Evolutionary conservation across 2,329 filamentous ascomycete species (phyloP).

Genomic region (Cladosporium sp.): DNA sequence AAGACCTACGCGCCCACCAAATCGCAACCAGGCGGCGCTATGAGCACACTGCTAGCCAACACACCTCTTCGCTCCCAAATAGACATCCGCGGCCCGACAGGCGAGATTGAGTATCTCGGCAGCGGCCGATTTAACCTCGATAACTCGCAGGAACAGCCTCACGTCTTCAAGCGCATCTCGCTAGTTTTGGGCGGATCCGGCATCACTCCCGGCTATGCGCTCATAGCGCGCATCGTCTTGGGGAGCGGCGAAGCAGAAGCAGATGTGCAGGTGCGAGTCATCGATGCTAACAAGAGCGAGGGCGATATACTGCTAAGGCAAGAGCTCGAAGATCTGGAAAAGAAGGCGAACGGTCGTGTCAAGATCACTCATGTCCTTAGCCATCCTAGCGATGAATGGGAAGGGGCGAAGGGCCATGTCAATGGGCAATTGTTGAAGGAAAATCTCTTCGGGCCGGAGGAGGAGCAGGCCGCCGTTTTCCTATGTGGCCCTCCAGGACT

Average conservation of each 20-base stretch:
- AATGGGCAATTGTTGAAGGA: constrained; percentile 39
- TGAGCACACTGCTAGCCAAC: constrained; percentile 51
- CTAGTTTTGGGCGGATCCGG: constrained; percentile 50
- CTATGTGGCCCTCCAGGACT: constrained; percentile 49
- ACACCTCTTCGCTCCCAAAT: constrained; percentile 47
- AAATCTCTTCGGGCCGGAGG: constrained; percentile 39
- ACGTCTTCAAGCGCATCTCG: constrained; percentile 42
- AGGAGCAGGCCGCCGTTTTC: constrained; percentile 40
- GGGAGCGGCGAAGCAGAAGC: constrained; percentile 16
- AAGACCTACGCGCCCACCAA: constrained; percentile 51
- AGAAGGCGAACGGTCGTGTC: constrained; percentile 37
- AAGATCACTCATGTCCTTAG: constrained; percentile 47
- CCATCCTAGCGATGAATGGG: constrained; percentile 42
- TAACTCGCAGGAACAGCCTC: constrained; percentile 28
- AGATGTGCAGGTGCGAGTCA: constrained; percentile 38
- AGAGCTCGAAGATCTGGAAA: constrained; percentile 41
- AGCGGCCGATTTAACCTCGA: constrained; percentile 46
- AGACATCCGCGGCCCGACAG: constrained; percentile 50
- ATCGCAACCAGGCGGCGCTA: constrained; percentile 49
- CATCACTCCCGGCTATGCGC: constrained; percentile 50
- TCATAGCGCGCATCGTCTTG: constrained; percentile 43
- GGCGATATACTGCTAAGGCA: constrained; percentile 44
- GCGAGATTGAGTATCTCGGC: constrained; percentile 49
- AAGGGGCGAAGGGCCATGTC: constrained; percentile 44
- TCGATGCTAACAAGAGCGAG: constrained; percentile 49